Evolutionary conservation across 129 eudicot genomes (phyloP), one percentile per base, ranked within the genome.

Genomic region (Flaveria trinervia): DNA sequence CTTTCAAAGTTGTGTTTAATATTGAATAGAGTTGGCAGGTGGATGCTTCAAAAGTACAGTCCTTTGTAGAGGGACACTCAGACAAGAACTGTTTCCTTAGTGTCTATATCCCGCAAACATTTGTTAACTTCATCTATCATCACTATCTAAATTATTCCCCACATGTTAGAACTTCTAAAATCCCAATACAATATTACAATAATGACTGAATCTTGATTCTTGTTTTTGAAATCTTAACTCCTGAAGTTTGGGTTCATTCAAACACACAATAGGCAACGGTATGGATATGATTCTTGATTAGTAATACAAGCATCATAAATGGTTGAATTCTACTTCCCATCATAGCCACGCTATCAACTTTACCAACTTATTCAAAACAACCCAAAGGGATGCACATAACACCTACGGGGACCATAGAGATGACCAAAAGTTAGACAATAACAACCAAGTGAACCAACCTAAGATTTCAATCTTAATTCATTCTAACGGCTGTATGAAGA

Each of bases 11-110:
- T 33, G 49, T 33, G 72, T 70, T 70, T 44, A 36, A 76, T 9
- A 59, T 51, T 45, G 45, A 75, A 81, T 61, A 76, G 54, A 48
- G 77, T 41, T 66, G 76, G 83, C 79, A 80, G 79, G 72, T 50
- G 67, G 50, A 44, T 54, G 26, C 76, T 71, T 66, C 6, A 67
- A 48, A 72, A 30, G 85, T 76, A 76, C 79, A 71, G 30, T 75
- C 17, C 45, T 36, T 7, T 23, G 14, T 44, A n/a, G 25, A 67
- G 54, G 64, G 61, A 56, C 79, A 73, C 68, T 23, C 78, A 62
- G 59, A 72, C 45, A 72, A 62, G 12, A 72, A 72, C 68, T 79
- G 83, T 76, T 81, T 70, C 50, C 77, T 65, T 69, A 39, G 52
- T 50, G 76, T 71, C 72, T 43, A 76, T 49, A 56, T 49, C 73